A percentile compares a stretch with the other conserved stretches of the same genome.
Evolutionary conservation across 1,284 basidiomycete species (phyloP).

Genomic region (Austroboletus olivaceoglutinosus): DNA sequence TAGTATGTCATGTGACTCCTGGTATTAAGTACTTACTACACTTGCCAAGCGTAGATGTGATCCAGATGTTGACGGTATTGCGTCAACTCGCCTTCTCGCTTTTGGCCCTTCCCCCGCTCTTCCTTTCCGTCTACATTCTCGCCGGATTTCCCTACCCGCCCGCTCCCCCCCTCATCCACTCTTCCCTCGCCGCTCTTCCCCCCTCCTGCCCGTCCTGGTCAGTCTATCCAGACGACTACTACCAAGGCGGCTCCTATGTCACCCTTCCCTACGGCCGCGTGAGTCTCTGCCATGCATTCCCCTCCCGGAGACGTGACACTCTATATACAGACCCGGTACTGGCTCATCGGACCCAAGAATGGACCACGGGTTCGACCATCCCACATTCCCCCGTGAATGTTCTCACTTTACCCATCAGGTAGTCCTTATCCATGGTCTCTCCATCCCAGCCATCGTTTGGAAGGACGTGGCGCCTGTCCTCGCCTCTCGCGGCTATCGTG

Average conservation of each 20-base stretch:
- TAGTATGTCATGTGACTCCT: constrained; percentile 26
- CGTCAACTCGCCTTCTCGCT: constrained; percentile 48
- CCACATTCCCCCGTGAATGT: neutral
- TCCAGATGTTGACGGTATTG: constrained; percentile 5
- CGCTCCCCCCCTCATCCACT: constrained; percentile 44
- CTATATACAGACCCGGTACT: constrained; percentile 69
- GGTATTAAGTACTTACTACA: no score
- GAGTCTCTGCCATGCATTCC: constrained; percentile 1
- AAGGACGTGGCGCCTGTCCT: constrained; percentile 65
- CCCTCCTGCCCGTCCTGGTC: constrained; percentile 52
- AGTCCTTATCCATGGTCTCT: constrained; percentile 75
- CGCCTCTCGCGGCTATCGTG: constrained; percentile 62
- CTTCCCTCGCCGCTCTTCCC: constrained; percentile 60
- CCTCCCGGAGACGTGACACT: neutral
- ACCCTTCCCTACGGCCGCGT: constrained; percentile 61
- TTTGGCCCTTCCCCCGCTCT: constrained; percentile 55
- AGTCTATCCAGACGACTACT: constrained; percentile 70
- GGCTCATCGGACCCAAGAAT: constrained; percentile 68
- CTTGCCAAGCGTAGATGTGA: constrained; percentile 10
- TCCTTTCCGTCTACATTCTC: constrained; percentile 58
- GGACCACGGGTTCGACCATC: constrained; percentile 55
- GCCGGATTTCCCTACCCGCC: constrained; percentile 62
- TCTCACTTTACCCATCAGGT: constrained; percentile 42
- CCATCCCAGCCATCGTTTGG: constrained; percentile 73
- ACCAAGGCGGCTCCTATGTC: constrained; percentile 63